Evolutionary conservation across 2,329 filamentous ascomycete genomes (phyloP).

Genomic region (Sporothrix humicola): DNA sequence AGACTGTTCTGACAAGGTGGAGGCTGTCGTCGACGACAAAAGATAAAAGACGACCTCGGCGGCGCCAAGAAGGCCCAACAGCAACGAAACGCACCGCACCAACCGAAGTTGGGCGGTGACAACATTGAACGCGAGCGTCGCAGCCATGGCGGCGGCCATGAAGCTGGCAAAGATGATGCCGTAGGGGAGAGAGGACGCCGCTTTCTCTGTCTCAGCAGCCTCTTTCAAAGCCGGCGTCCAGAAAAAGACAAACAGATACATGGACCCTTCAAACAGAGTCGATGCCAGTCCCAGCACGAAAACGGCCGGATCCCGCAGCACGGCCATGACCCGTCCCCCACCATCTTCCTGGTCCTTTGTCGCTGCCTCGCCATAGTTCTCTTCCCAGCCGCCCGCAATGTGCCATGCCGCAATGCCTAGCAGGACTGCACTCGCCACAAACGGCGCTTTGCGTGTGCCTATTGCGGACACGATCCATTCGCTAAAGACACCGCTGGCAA

Average conservation of each 20-base stretch:
- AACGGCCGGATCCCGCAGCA: constrained; percentile 52
- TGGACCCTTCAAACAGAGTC: constrained; percentile 63
- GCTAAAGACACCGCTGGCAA: constrained; percentile 57
- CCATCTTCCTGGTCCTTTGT: constrained; percentile 36
- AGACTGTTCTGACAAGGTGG: constrained; percentile 46
- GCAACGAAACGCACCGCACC: constrained; percentile 43
- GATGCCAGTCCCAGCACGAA: constrained; percentile 57
- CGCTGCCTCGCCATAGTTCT: constrained; percentile 54
- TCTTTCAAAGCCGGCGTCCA: constrained; percentile 59
- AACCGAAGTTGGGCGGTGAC: constrained; percentile 36
- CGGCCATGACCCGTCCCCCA: constrained; percentile 27
- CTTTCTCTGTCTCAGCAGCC: constrained; percentile 38
- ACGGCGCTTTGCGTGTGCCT: constrained; percentile 58
- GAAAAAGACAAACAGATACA: constrained; percentile 65
- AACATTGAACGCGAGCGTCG: constrained; percentile 60
- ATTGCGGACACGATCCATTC: constrained; percentile 56
- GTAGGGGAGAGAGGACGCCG: constrained; percentile 46
- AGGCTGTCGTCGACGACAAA: constrained; percentile 40
- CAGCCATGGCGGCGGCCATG: constrained; percentile 64
- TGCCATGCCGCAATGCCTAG: constrained; percentile 51
- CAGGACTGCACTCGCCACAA: constrained; percentile 49
- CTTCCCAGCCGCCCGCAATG: constrained; percentile 56
- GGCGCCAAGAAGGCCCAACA: constrained; percentile 49
- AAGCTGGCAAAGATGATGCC: constrained; percentile 57
- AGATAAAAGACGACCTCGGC: constrained; percentile 46